These are phyloP conservation scores for Papiliotrema terrestris DNA, from an alignment of 1,284 basidiomycete species.

Conservation along the genomic window DNA sequence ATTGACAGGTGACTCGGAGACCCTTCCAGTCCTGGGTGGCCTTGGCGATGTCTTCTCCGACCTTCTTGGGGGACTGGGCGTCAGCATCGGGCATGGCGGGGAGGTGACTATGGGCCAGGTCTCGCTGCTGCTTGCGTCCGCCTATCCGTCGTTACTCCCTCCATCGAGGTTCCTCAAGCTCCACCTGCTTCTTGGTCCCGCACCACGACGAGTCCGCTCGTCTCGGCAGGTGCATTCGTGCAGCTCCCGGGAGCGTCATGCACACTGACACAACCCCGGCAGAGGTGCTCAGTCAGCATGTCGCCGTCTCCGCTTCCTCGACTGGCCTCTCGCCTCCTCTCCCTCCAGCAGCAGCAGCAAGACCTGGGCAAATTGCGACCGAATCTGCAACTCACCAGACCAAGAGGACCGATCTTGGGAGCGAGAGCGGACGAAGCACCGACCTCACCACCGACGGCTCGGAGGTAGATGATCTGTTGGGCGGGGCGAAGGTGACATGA, in stretches of 20 bases:
- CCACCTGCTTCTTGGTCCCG: too few species aligned
- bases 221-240: too few species aligned
- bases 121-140: too few species aligned
- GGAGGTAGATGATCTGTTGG: constrained; percentile 87
- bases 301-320: not conserved
- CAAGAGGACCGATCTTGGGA: constrained; percentile 99
- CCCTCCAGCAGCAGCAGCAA: not conserved
- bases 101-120: too few species aligned
- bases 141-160: too few species aligned
- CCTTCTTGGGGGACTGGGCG: constrained; percentile 97
- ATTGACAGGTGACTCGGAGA: constrained; percentile 97
- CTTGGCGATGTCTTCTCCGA: constrained; percentile 99
- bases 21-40: constrained; percentile 99
- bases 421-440: constrained; percentile 98
- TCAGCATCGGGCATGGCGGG: not conserved
- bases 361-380: not conserved
- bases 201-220: too few species aligned
- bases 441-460: constrained; percentile 98
- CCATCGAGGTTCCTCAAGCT: too few species aligned
- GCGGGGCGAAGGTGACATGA: not conserved
- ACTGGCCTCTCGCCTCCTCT: not conserved
- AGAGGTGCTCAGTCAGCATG: too few species aligned
- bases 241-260: too few species aligned
- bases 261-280: too few species aligned
- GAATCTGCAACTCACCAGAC: constrained; percentile 69